Evolutionary conservation across 2,329 filamentous ascomycete genomes (phyloP), one percentile per base, ranked within the genome.

Genomic region (Xylaria sp.): DNA sequence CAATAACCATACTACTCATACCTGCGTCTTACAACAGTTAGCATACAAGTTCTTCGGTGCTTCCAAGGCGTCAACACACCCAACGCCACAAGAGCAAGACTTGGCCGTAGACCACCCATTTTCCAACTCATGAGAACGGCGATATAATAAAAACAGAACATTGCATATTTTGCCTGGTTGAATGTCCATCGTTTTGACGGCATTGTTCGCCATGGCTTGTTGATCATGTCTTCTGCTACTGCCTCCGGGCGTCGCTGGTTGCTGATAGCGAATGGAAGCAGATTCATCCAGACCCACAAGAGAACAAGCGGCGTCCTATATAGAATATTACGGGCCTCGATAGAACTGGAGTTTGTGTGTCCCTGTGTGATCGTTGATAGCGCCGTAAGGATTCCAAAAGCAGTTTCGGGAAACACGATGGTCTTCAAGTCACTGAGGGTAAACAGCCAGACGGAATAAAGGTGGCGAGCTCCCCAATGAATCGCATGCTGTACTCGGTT

Each of bases 141-240:
- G 11, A 39, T 19, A 2, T 40, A 8, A 40, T 49, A 49, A 8
- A 56, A 34, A 11, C 37, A 19, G 2, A 62, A 11, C 22, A 69
- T 56, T 8, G 66, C 22, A 9, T 17, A 21, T 40, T 39, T 52
- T 4, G 66, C 64, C 38, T 61, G 54, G 1, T 21, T 26, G 1
- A 42, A 24, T n/a, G 56, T 59, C 8, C 69, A 48, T 11, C 66
- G 52, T 7, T 56, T 52, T 0, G 62, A 57, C 2, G 69, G 66
- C 4, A 71, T 37, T 8, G 67, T 55, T 20, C 68, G 57, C 68
- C 67, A 71, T 18, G 69, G 66, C 48, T 71, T 71, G 53, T 71
- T 71, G 39, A 64, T 41, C 1, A 17, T 38, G 44, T 71, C 69
- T 44, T 71, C 69, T 2, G 47, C 50, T 29, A 69, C 62, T 16